Conservation (phyloP, 441 rosid genomes). For the Pelargonium australe region DNA sequence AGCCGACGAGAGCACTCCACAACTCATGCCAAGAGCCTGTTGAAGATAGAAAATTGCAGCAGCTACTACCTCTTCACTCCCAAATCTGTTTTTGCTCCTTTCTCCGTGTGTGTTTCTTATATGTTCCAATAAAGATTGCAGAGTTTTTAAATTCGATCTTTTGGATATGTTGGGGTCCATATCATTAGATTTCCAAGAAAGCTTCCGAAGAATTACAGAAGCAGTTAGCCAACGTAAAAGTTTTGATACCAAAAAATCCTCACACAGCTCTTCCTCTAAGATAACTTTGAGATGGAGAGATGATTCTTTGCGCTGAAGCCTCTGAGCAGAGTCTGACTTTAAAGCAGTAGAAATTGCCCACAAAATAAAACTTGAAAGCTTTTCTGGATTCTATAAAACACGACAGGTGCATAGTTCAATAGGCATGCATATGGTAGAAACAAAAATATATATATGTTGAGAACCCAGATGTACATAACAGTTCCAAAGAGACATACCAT, state of each 20-base stretch:
- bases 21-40: constrained; percentile 44
- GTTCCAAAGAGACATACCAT: constrained; percentile 40
- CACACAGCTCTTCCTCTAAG: constrained; percentile 32
- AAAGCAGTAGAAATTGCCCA: constrained; percentile 75
- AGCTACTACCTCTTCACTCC: constrained; percentile 41
- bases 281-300: constrained; percentile 18
- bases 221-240: constrained; percentile 83
- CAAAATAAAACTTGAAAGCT: constrained; percentile 58
- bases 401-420: constrained; percentile 13
- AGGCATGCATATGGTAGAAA: not conserved
- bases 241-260: constrained; percentile 58
- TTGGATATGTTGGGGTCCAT: constrained; percentile 23
- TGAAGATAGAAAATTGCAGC: constrained; percentile 52
- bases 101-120: constrained; percentile 27
- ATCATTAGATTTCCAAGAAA: constrained; percentile 31
- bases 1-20: constrained; percentile 49
- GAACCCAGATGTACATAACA: too few species aligned
- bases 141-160: constrained; percentile 31
- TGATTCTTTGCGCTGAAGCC: constrained; percentile 24
- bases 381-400: constrained; percentile 52
- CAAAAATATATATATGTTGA: not conserved
- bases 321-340: constrained; percentile 38
- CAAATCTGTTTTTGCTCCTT: constrained; percentile 23
- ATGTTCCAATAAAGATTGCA: constrained; percentile 40
- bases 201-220: constrained; percentile 60